Base-by-base conservation (phyloP, 2,329 filamentous ascomycete species). In the Ophioceras dolichostomum region DNA sequence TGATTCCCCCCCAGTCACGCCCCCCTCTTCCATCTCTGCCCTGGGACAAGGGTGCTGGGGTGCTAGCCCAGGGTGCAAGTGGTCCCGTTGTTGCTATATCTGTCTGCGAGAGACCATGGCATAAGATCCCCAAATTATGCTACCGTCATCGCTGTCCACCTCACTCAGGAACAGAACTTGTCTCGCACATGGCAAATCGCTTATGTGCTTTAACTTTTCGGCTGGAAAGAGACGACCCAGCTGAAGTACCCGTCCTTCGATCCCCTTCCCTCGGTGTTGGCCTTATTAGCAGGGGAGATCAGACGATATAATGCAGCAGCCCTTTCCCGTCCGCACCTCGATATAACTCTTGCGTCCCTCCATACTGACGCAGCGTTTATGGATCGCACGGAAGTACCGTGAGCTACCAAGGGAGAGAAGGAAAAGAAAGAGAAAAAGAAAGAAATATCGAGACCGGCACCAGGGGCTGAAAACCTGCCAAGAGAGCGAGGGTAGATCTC, bases 71-170 rank as follows among this genome's bases (percentile, higher is more conserved):
- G n/a, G n/a, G n/a, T n/a, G n/a, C n/a, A n/a, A 16, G 21, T 27
- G n/a, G 13, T 24, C 24, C 53, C 58, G 53, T 56, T 58, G 59
- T 62, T 67, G 65, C 64, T 67, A 68, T 65, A 67, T 60, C 57
- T 60, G 63, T 55, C 63, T 56, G 56, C 53, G n/a, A n/a, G n/a
- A 55, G 51, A 54, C 59, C 60, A 66, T 66, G 62, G 65, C 67
- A 70, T 72, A 70, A 71, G 64, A 70, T 68, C 62, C 57, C 60
- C 67, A 67, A 70, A 68, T 71, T 71, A 70, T 70, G 61, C 65
- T 64, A 60, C 62, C 59, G 61, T 64, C 62, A 61, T 60, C 55
- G 58, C 60, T 60, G 56, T 60, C 51, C 61, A 48, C 47, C 51
- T 45, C 49, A 51, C 54, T 60, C 58, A 60, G 61, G 60, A 62